These are phyloP conservation scores for Naganishia onofrii DNA, from an alignment of 768 basidiomycete genomes.

Conservation along the genomic window DNA sequence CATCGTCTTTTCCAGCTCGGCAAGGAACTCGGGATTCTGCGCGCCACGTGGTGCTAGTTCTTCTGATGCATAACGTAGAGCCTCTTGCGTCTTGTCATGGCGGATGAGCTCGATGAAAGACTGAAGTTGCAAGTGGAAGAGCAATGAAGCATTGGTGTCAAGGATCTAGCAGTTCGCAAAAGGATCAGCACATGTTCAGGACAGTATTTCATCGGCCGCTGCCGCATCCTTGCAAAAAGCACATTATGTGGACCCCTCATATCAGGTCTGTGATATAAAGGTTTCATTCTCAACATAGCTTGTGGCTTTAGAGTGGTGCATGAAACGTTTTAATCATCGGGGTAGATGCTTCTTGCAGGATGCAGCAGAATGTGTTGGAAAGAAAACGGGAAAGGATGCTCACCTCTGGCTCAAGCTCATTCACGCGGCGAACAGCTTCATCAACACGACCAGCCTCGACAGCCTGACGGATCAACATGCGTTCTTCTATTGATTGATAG, in stretches of 20 bases:
- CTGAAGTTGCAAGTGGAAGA: constrained; percentile 94
- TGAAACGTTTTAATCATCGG: constrained; percentile 85
- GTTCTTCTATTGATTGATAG: constrained; percentile 84
- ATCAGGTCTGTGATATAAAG: constrained; percentile 60
- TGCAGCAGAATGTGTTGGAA: constrained; percentile 5
- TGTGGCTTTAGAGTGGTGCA: constrained; percentile 89
- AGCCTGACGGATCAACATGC: constrained; percentile 91
- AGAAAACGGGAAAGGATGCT: constrained; percentile 49
- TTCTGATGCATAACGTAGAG: constrained; percentile 83
- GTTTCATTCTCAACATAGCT: constrained; percentile 85
- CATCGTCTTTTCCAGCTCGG: constrained; percentile 92
- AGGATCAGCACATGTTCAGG: constrained; percentile 1
- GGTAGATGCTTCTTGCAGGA: constrained; percentile 23
- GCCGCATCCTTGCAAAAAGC: constrained; percentile 17
- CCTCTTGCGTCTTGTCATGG: constrained; percentile 70
- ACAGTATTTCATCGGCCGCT: not conserved
- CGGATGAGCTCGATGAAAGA: constrained; percentile 93
- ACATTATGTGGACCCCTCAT: constrained; percentile 42
- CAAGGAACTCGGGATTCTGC: constrained; percentile 87
- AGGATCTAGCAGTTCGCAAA: constrained; percentile 66
- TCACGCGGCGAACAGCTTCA: constrained; percentile 89
- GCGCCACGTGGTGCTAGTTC: constrained; percentile 93
- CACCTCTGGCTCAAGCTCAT: constrained; percentile 96
- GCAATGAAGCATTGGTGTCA: constrained; percentile 87
- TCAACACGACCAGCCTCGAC: constrained; percentile 91